Conservation (phyloP, 176 grass and related monocot species). For the Miscanthus lutarioriparius region DNA sequence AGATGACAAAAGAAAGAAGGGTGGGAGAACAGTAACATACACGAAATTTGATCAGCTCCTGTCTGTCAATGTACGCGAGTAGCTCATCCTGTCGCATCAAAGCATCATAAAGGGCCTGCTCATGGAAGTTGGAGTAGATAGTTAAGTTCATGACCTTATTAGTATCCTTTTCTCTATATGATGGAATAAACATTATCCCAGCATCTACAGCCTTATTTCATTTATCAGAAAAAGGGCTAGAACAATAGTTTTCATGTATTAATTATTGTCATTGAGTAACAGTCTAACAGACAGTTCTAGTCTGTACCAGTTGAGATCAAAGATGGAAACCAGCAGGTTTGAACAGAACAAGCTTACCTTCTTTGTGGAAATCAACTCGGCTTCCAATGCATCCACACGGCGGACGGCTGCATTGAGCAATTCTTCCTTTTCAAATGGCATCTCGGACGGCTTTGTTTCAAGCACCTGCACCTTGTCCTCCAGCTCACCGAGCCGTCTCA, state of each 20-base stretch:
- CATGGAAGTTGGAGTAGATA: constrained; percentile 2
- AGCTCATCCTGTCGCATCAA: constrained; percentile 93
- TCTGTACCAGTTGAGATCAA: neutral
- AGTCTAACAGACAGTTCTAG: neutral
- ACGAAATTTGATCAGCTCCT: constrained; percentile 76
- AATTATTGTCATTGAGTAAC: neutral
- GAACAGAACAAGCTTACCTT: constrained; percentile 56
- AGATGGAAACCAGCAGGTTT: neutral
- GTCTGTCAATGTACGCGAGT: constrained; percentile 88
- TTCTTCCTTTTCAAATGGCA: constrained; percentile 95
- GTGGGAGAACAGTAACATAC: constrained; percentile 43
- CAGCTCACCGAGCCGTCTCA: constrained; percentile 71
- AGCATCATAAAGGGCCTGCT: constrained; percentile 81
- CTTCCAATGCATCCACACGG: constrained; percentile 93
- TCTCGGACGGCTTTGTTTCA: constrained; percentile 78
- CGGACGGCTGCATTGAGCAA: constrained; percentile 83
- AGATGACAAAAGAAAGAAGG: neutral
- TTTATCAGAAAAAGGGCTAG: neutral
- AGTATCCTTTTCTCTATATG: neutral
- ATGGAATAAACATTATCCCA: neutral
- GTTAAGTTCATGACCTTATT: neutral
- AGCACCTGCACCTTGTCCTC: constrained; percentile 87
- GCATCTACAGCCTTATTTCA: neutral
- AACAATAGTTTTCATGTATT: neutral
- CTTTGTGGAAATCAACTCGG: constrained; percentile 95